Evolutionary conservation across 352 stramenopile species (phyloP).

Genomic region (Globisporangium spinosum): DNA sequence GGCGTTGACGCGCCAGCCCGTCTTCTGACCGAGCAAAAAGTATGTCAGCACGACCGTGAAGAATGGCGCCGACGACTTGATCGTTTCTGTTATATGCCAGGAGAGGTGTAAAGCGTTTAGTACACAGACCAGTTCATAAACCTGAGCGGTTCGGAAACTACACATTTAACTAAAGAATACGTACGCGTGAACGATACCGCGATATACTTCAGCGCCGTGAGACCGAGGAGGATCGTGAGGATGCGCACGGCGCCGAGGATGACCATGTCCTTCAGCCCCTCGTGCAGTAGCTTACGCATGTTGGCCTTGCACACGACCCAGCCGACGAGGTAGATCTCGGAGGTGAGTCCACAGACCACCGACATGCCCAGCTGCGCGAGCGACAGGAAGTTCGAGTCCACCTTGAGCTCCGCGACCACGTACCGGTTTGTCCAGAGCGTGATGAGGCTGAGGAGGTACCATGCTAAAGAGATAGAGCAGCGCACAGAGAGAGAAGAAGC

Average conservation of each 20-base stretch:
- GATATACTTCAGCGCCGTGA: conserved; percentile 91
- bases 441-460: conserved; percentile 76
- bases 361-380: conserved; percentile 77
- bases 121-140: neutral
- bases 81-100: conserved; percentile 66
- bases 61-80: conserved; percentile 90
- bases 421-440: conserved; percentile 86
- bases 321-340: conserved; percentile 70
- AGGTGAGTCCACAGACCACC: conserved; percentile 61
- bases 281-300: conserved; percentile 43
- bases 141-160: neutral
- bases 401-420: conserved; percentile 63
- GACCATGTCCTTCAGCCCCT: conserved; percentile 82
- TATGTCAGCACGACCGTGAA: conserved; percentile 89
- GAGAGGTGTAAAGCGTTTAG: conserved; percentile 2
- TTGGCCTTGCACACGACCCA: conserved; percentile 51
- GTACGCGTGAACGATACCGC: conserved; percentile 88
- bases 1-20: conserved; percentile 74
- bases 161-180: conserved; percentile 9
- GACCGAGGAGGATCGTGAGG: conserved; percentile 84
- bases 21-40: conserved; percentile 80
- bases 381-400: conserved; percentile 79
- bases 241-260: conserved; percentile 79
- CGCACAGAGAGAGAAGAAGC: conserved; percentile 4
- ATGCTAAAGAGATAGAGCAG: conserved; percentile 31